Conservation (phyloP, 441 rosid species). For the Eruca vesicaria region DNA sequence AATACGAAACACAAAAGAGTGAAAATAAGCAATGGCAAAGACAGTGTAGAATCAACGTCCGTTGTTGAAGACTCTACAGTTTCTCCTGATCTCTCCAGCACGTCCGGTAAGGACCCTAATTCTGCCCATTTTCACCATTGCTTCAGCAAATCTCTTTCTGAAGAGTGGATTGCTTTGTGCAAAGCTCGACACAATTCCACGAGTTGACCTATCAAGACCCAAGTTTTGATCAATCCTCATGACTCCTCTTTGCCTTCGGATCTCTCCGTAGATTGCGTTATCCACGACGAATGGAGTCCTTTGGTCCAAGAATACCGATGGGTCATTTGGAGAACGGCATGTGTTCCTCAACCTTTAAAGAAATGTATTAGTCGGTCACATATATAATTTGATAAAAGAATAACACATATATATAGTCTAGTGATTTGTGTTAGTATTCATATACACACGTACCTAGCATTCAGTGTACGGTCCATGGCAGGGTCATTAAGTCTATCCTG, state of each 20-base stretch:
- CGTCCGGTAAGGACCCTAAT: slow-evolving; percentile 29
- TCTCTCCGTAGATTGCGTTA: slow-evolving; percentile 45
- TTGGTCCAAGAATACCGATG: slow-evolving; percentile 62
- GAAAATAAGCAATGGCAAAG: neutral
- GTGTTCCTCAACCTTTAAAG: slow-evolving; percentile 33
- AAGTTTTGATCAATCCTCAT: slow-evolving; percentile 57
- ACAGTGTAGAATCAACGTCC: slow-evolving; percentile 11
- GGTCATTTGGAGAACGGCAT: slow-evolving; percentile 44
- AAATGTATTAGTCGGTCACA: neutral
- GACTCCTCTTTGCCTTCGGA: slow-evolving; percentile 46
- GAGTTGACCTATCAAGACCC: slow-evolving; percentile 39
- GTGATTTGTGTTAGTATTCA: neutral
- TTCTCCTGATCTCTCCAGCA: slow-evolving; percentile 23
- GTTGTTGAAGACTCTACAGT: slow-evolving; percentile 36
- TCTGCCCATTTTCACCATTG: slow-evolving; percentile 21
- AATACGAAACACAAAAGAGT: neutral
- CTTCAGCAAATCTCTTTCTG: too few species aligned
- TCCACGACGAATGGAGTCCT: slow-evolving; percentile 48
- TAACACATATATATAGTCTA: neutral
- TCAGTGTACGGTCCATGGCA: slow-evolving; percentile 48
- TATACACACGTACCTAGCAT: slow-evolving; percentile 25
- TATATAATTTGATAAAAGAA: neutral
- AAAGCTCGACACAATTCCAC: slow-evolving; percentile 45
- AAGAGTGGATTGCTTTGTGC: slow-evolving; percentile 40
- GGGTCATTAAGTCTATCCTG: slow-evolving; percentile 48